These are phyloP conservation scores for Hyaloscypha variabilis DNA, from an alignment of 495 filamentous ascomycete genomes.

Conservation along the genomic window DNA sequence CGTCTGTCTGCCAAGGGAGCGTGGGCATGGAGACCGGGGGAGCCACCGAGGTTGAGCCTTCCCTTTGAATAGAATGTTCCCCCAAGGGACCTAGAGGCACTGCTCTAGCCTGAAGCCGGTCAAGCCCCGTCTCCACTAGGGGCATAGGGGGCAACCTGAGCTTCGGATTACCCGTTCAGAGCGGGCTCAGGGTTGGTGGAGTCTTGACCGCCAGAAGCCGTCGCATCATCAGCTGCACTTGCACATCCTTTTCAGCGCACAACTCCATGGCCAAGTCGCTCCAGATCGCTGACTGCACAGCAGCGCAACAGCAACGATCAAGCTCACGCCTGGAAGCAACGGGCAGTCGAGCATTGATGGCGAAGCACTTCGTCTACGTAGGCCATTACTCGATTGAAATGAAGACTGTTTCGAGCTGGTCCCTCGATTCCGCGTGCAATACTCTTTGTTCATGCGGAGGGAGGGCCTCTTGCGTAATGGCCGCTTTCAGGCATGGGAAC, in stretches of 20 bases:
- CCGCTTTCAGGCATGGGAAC: not conserved
- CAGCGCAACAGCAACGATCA: no score
- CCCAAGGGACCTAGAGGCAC: not conserved
- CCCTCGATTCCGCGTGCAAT: not conserved
- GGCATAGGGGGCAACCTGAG: not conserved
- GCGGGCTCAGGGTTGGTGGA: no score
- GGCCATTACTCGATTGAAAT: conserved; percentile 1
- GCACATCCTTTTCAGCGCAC: conserved; percentile 13
- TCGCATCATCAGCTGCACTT: conserved; percentile 14
- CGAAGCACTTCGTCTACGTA: not conserved
- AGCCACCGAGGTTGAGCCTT: not conserved
- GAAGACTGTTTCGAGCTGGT: not conserved
- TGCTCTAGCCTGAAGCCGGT: not conserved
- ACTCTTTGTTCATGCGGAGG: not conserved
- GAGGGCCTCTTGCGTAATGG: not conserved
- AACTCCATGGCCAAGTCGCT: not conserved
- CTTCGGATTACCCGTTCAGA: conserved; percentile 6
- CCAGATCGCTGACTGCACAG: not conserved
- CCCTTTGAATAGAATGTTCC: not conserved
- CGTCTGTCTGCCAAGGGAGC: conserved; percentile 22
- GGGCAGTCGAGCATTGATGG: not conserved
- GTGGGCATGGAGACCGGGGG: not conserved
- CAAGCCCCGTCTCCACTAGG: not conserved
- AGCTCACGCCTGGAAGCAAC: not conserved
- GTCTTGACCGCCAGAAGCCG: conserved; percentile 13